Base-by-base conservation (phyloP, 768 basidiomycete species). In the Pulveroboletus sp. region DNA sequence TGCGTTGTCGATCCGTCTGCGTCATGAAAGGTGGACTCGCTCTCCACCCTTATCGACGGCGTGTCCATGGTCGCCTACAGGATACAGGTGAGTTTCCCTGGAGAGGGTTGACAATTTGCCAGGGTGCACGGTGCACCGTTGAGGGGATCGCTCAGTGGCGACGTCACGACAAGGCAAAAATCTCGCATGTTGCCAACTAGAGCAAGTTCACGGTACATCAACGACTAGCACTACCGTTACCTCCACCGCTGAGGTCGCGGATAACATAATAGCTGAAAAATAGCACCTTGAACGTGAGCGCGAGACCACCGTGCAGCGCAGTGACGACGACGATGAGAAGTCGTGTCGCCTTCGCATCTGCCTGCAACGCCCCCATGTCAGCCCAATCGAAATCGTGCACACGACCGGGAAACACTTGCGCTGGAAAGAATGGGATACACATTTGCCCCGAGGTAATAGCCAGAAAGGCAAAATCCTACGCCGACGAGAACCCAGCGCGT, bases 351-450 rank as follows among this genome's bases (percentile, higher is more conserved):
- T 87, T 95, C 56, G 86, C 84, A 71, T 92, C 93, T 50, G 89
- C 89, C 88, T 92, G 56, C 2, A 49, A 46, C 17, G 44, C 17
- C 3, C 27, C 18, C 15, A 38, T 46, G 28, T 54, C 26, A 53
- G 11, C 15, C 35, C 33, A 28, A 51, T 21, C 42, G 18, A 32
- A 13, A 15, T 30, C 13, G 43, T 4, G 9, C 8, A 14, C 21
- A 47, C 42, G 47, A 17, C 8, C 46, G 50, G 8, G 14, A 18
- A 21, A 43, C 13, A 75, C 87, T 58, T 58, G 94, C 93, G 8
- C 82, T 78, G 32, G 88, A 82, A 27, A 98, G 82, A 46, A 96
- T 79, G 4, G 95, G 95, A 58, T 96, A 98, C 40, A 96, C 80
- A 60, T 93, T 92, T 21, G 76, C 75, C 13, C 77, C 74, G 27